Evolutionary conservation across 164 flowering plant species (phyloP).

Genomic region (Platanus orientalis): DNA sequence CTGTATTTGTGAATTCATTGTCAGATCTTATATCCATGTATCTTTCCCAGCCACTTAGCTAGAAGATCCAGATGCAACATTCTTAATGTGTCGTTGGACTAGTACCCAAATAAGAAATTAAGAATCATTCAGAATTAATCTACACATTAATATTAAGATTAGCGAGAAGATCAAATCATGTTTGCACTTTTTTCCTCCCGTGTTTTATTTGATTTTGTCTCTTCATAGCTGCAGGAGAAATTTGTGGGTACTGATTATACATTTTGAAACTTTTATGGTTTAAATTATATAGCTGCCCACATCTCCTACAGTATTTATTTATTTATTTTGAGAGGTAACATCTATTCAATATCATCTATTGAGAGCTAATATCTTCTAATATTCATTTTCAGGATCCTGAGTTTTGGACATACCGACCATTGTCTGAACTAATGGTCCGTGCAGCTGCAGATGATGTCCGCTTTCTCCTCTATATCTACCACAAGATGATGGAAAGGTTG

Average conservation of each 20-base stretch:
- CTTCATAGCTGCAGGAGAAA: not conserved
- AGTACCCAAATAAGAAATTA: no score
- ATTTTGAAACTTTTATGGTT: not conserved
- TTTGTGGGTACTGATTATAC: not conserved
- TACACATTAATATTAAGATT: not conserved
- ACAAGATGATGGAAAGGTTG: conserved; percentile 80
- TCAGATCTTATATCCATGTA: not conserved
- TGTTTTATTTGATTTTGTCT: not conserved
- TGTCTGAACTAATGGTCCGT: conserved; percentile 82
- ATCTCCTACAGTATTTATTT: no score
- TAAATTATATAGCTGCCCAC: no score
- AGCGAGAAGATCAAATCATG: not conserved
- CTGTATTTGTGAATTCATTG: no score
- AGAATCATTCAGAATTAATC: not conserved
- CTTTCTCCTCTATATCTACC: conserved; percentile 77
- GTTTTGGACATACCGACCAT: conserved; percentile 87
- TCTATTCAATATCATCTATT: not conserved
- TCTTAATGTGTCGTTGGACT: no score
- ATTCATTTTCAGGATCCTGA: conserved; percentile 66
- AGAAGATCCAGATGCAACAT: not conserved
- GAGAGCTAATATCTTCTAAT: conserved; percentile 7
- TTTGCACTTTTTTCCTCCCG: not conserved
- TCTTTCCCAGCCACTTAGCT: not conserved
- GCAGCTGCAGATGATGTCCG: conserved; percentile 99
- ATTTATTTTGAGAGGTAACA: no score